These are phyloP conservation scores for Syzygium jambos DNA, from an alignment of 345 rosid genomes.

Conservation along the genomic window DNA sequence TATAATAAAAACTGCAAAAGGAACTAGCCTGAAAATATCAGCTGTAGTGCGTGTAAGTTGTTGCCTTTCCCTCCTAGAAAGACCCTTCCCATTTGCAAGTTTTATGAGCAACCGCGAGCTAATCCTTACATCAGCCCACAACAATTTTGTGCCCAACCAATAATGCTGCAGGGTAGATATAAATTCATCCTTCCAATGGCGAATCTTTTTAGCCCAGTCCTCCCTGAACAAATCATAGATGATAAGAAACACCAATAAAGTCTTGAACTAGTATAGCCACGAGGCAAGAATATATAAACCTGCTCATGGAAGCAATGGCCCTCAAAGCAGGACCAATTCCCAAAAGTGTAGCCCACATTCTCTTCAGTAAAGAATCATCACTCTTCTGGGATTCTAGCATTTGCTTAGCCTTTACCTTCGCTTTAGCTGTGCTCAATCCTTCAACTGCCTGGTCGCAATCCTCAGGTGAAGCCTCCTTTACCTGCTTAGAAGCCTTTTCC, in stretches of 20 bases:
- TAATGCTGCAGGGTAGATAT: slow-evolving; percentile 84
- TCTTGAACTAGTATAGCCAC: slow-evolving; percentile 3
- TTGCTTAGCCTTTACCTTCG: slow-evolving; percentile 84
- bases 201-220: slow-evolving; percentile 90
- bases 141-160: slow-evolving; percentile 87
- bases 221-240: slow-evolving; percentile 38
- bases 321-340: slow-evolving; percentile 92
- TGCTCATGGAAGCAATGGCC: slow-evolving; percentile 94
- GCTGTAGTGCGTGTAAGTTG: slow-evolving; percentile 80
- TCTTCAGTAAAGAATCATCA: slow-evolving; percentile 40
- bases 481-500: slow-evolving; percentile 34
- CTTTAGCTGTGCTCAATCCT: slow-evolving; percentile 73
- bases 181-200: slow-evolving; percentile 86
- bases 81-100: slow-evolving; percentile 84
- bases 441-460: slow-evolving; percentile 97
- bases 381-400: slow-evolving; percentile 51
- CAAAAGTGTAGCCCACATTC: slow-evolving; percentile 48
- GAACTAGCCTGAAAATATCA: slow-evolving; percentile 81
- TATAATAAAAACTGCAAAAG: slow-evolving; percentile 76
- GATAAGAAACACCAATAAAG: slow-evolving; percentile 5
- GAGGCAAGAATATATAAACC: slow-evolving; percentile 29
- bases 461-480: slow-evolving; percentile 85
- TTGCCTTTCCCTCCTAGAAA: slow-evolving; percentile 83
- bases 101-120: slow-evolving; percentile 81
- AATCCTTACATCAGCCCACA: slow-evolving; percentile 87